A percentile compares a stretch with the other conserved stretches of the same genome.
These are phyloP conservation scores for Xylariomycetidae sp. DNA, from an alignment of 2,329 filamentous ascomycete genomes.

Conservation along the genomic window DNA sequence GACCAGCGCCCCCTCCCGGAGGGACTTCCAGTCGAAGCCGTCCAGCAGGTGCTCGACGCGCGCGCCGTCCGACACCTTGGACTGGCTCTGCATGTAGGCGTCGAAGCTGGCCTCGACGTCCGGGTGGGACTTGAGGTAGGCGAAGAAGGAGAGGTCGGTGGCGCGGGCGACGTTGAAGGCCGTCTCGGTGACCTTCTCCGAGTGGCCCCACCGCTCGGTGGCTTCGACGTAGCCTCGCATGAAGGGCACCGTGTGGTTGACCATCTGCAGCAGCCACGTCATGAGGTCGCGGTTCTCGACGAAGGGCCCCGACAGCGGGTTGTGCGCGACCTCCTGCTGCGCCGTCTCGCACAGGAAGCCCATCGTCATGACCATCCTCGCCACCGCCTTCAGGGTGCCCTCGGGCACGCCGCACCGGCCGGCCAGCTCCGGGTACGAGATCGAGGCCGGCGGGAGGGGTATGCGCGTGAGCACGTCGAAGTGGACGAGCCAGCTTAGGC, in stretches of 20 bases:
- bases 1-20: slow-evolving; percentile 16
- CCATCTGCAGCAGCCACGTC: slow-evolving; percentile 28
- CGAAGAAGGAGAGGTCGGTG: slow-evolving; percentile 27
- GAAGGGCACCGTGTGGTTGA: slow-evolving; percentile 19
- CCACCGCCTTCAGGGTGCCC: not conserved
- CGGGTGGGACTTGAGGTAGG: slow-evolving; percentile 20
- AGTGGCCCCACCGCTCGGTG: slow-evolving; percentile 21
- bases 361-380: slow-evolving; percentile 31
- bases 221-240: slow-evolving; percentile 20
- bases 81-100: slow-evolving; percentile 27
- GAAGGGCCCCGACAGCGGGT: slow-evolving; percentile 27
- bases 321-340: slow-evolving; percentile 27
- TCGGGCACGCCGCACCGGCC: not conserved
- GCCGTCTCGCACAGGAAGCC: slow-evolving; percentile 28
- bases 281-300: slow-evolving; percentile 16
- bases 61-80: slow-evolving; percentile 13
- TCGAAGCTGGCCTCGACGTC: slow-evolving; percentile 23
- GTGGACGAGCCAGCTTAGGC: not conserved
- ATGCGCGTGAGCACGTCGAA: not conserved
- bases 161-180: slow-evolving; percentile 25
- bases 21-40: slow-evolving; percentile 34
- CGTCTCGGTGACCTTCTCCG: slow-evolving; percentile 19
- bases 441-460: not conserved
- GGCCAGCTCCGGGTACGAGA: not conserved
- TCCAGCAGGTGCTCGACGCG: slow-evolving; percentile 29